A percentile compares a stretch with the other conserved stretches of the same genome.
phyloP scores from a whole-genome alignment of 768 basidiomycete genomes.

The Mycena rosella region DNA sequence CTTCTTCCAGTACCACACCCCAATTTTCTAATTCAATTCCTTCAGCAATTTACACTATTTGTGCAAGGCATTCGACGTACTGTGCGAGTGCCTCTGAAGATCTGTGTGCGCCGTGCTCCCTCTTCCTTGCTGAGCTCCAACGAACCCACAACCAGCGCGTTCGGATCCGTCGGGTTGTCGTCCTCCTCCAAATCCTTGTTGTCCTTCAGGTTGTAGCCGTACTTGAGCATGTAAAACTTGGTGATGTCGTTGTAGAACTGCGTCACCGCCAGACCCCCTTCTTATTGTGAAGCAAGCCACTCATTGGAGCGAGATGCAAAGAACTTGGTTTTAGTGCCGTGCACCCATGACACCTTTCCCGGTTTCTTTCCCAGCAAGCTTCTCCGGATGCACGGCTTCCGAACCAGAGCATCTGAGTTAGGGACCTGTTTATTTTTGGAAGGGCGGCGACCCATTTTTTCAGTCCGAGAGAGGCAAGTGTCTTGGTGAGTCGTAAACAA shows the following conservation, averaged over 20 bases:
- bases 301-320: not conserved
- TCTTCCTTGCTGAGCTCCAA: not conserved
- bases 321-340: not conserved
- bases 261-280: not conserved
- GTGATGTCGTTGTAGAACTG: not conserved
- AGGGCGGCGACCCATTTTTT: too few relatives aligned
- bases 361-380: not conserved
- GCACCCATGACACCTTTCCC: not conserved
- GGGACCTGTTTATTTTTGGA: too few relatives aligned
- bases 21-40: too few relatives aligned
- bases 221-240: constrained; percentile 1
- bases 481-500: too few relatives aligned
- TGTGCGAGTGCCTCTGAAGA: too few relatives aligned
- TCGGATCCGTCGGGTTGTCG: constrained; percentile 1
- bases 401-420: too few relatives aligned
- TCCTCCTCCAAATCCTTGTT: not conserved
- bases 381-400: too few relatives aligned
- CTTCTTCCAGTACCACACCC: too few relatives aligned
- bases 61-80: too few relatives aligned
- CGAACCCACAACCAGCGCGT: not conserved
- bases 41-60: too few relatives aligned
- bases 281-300: not conserved
- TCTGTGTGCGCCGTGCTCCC: not conserved
- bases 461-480: too few relatives aligned
- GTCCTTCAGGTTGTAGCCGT: not conserved